These are phyloP conservation scores for Ophiostoma sp. DNA, from an alignment of 2,329 filamentous ascomycete genomes.

Conservation along the genomic window DNA sequence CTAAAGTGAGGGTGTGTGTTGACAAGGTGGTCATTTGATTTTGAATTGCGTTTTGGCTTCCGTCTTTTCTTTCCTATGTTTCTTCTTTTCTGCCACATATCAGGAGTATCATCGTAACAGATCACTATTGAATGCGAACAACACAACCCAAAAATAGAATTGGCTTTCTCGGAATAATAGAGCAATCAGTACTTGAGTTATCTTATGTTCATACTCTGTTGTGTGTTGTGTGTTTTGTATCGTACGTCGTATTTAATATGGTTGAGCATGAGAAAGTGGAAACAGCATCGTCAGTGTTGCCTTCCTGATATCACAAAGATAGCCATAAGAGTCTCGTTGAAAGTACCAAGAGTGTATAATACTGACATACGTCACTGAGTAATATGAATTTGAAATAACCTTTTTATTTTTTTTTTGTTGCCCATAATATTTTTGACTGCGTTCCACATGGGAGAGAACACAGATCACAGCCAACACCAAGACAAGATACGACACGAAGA, in stretches of 20 bases:
- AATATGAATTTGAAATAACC: neutral
- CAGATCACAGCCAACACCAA: constrained; percentile 17
- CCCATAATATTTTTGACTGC: constrained; percentile 17
- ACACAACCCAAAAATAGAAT: constrained; percentile 2
- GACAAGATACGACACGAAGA: neutral
- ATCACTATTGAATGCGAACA: neutral
- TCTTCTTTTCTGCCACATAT: neutral
- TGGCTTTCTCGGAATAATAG: neutral
- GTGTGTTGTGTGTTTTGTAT: neutral
- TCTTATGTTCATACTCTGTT: neutral
- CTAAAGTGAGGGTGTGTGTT: constrained; percentile 32
- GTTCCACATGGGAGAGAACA: neutral
- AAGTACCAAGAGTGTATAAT: neutral
- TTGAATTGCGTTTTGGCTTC: neutral
- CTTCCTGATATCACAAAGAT: neutral
- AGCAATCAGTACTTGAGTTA: neutral
- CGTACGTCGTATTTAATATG: neutral
- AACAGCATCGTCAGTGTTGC: no score
- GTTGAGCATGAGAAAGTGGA: neutral
- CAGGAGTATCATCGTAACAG: constrained; percentile 7
- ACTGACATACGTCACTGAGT: neutral
- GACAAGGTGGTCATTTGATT: neutral
- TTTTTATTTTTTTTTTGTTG: constrained; percentile 21
- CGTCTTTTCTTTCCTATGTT: neutral
- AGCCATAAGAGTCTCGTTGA: no score